Base-by-base conservation (phyloP, 2,329 filamentous ascomycete genomes). In the Colletotrichum somersetense region DNA sequence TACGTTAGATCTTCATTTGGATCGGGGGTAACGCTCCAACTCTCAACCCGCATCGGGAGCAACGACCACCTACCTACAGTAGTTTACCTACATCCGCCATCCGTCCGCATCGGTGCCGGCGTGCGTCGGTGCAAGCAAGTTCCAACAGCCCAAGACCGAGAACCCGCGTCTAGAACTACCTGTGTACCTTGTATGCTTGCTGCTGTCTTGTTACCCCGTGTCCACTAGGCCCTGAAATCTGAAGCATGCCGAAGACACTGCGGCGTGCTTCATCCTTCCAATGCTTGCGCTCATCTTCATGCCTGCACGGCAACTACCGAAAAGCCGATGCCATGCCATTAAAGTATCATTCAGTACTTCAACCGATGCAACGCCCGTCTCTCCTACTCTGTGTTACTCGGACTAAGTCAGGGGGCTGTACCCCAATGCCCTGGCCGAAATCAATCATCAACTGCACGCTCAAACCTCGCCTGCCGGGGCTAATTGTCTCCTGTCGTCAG, bases 241-340 rank as follows among this genome's bases (percentile, higher is more conserved):
- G 65, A 72, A 68, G 65, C 69, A 44, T 42, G 20, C 59, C n/a
- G 35, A 58, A 26, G n/a, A 33, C 42, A 38, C 26, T 55, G 20
- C 58, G 52, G 59, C 30, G 48, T 72, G 69, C 69, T 64, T 68
- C 69, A 52, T 59, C 18, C 64, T 72, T 53, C 30, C 53, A 46
- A 72, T 68, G 58, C 69, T 52, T 72, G 65, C 55, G 46, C 55
- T 59, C 38, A 62, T 58, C 46, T 58, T 56, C 40, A 61, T 53
- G 62, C 53, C 48, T 70, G 38, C 18, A 44, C 58, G 44, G 65
- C 69, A 71, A 59, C 69, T 58, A 42, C 69, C 65, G 65, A 71
- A 40, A 18, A n/a, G 46, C 52, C 30, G 30, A 30, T 30, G 30
- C 30, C 53, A 23, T 57, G 52, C 58, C 48, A 8, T 63, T 55